Evolutionary conservation across 1,284 basidiomycete genomes (phyloP).

Genomic region (Bondarzewia mesenterica): DNA sequence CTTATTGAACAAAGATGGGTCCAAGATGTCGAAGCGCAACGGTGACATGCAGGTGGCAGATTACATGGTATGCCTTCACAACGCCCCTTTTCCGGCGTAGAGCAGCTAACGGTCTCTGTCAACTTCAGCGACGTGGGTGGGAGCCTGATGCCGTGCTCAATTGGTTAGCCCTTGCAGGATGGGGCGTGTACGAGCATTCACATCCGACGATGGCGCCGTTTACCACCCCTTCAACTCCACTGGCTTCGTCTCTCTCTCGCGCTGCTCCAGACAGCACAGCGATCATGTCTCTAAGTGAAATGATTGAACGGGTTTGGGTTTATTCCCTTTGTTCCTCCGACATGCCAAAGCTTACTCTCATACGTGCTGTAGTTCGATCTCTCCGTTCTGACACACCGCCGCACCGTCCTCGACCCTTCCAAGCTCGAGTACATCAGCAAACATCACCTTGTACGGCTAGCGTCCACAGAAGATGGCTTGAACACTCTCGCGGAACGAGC

Average conservation of each 20-base stretch:
- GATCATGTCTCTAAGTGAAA: constrained; percentile 55
- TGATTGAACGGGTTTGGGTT: constrained; percentile 49
- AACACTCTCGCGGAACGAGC: constrained; percentile 39
- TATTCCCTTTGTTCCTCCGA: neutral
- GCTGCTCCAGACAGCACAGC: constrained; percentile 54
- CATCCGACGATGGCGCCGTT: neutral
- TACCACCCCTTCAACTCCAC: constrained; percentile 8
- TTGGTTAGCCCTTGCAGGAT: constrained; percentile 90
- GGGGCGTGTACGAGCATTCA: constrained; percentile 53
- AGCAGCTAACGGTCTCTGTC: neutral
- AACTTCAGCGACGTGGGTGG: constrained; percentile 62
- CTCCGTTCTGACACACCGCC: constrained; percentile 62
- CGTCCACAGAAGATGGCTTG: constrained; percentile 36
- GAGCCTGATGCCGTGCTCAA: constrained; percentile 89
- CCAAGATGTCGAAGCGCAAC: constrained; percentile 91
- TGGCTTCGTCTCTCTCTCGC: constrained; percentile 13
- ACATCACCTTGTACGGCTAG: constrained; percentile 53
- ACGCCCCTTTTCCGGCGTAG: neutral
- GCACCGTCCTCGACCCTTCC: constrained; percentile 59
- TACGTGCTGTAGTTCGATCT: constrained; percentile 54
- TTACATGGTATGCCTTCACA: constrained; percentile 58
- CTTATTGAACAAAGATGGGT: constrained; percentile 83
- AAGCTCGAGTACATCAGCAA: constrained; percentile 78
- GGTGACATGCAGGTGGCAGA: constrained; percentile 85
- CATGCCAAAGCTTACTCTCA: constrained; percentile 7